Evolutionary conservation across 352 stramenopile species (phyloP), one percentile per base, ranked within the genome.

Genomic region (Pythium insidiosum): DNA sequence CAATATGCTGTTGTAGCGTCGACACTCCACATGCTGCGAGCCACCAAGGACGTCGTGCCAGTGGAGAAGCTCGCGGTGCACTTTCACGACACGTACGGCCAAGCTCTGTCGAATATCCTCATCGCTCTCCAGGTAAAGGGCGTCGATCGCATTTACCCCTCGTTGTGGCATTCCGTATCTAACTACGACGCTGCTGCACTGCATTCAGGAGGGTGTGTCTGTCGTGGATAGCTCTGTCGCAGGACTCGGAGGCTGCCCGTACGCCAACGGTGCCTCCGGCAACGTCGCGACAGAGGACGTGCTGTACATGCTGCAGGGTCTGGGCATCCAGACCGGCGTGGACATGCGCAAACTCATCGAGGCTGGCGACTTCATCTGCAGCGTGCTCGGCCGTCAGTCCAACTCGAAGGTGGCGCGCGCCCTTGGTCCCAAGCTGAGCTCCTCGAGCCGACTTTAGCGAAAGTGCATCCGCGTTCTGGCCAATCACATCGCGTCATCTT

Each of bases 211-310:
- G 53, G 94, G 89, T 28, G 75, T 99, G 23, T 68, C 66, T 11
- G 88, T 96, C 6, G 81, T 99, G 16, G 95, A 99, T 57, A 96
- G 87, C 47, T 97, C 93, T 5, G 93, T 98, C 3, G 87, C 87
- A 38, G 95, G 95, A n/a, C 67, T 99, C 2, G 95, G 95, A 24
- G 94, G 94, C 12, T 99, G 95, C 50, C 95, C 95, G 10, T 99
- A 98, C 63, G 95, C 95, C 11, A 84, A 78, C n/a, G 94, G 94
- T 43, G 95, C 95, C 12, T 97, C 88, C 5, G 95, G 95, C 25
- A 99, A 99, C 63, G 89, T 98, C 15, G 92, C 95, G 9, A 98
- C 95, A 0, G 95, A 99, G 66, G 95, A 99, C 62, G 87, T 98
- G 34, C 71, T 98, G 6, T 98, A 98, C 71, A 98, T 98, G 94